Base-by-base conservation (phyloP, 2,329 filamentous ascomycete species). In the Bertia moriformis region DNA sequence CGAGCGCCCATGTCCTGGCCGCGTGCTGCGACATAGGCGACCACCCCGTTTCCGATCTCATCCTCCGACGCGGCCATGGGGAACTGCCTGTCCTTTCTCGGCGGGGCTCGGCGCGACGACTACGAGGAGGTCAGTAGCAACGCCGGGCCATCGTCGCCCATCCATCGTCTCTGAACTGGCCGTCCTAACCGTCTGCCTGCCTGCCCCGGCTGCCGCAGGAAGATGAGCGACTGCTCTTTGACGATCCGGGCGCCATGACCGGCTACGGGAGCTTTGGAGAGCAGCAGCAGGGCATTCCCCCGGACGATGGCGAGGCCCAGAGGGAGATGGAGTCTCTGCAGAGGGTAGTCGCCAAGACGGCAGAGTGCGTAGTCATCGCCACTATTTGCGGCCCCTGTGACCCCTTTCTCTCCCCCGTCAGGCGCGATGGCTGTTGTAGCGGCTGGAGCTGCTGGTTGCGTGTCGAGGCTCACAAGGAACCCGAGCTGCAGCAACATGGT, bases 281-380 rank as follows among this genome's bases (percentile, higher is more conserved):
- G 32, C 63, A 69, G 40, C 62, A 63, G 29, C 49, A 71, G 45
- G 67, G 63, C 40, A n/a, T n/a, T n/a, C n/a, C n/a, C n/a, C 59
- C 62, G 38, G 71, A 73, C 48, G 67, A 71, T 49, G 73, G 78
- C 47, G 76, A 80, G 52, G 67, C 67, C 18, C 73, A 78, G 54
- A 65, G 73, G 44, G 75, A 80, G 56, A 71, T 66, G 36, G 76
- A 80, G 54, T 74, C 75, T 41, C 56, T 80, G 39, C 73, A 78
- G 52, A 65, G 69, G 45, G 72, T 80, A 3, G 71, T 79, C 20
- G 70, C 71, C 36, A 70, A 70, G 45, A 79, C 75, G 38, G 77
- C 75, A 37, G 73, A 77, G 75, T 79, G 62, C 45, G 65, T n/a
- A n/a, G n/a, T n/a, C n/a, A n/a, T n/a, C n/a, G 51, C 37, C 30